Evolutionary conservation across 768 basidiomycete species (phyloP), one percentile per base, ranked within the genome.

Genomic region (Mycena sanguinolenta): DNA sequence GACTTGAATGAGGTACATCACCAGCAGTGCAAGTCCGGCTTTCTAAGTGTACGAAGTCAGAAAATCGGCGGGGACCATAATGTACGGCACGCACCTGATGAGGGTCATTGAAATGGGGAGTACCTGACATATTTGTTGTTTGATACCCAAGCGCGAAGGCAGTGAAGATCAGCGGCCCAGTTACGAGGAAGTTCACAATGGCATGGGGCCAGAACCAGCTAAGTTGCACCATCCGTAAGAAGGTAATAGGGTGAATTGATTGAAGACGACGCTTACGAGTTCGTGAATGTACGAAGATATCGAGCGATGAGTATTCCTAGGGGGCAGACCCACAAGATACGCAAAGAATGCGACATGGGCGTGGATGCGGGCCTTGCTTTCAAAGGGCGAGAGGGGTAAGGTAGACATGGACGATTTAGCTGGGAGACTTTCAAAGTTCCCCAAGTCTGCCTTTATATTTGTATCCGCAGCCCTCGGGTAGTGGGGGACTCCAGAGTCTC

Each of bases 1-100:
- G 44, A 80, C 30, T 74, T 85, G 84, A n/a, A 73, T 59, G 64
- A 81, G 36, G 75, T 85, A 85, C 30, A 85, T 73, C 52, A 80
- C 71, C 55, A 84, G 76, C 28, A 85, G 75, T 10, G 77, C 77
- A 28, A 79, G 72, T 17, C 84, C 84, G 50, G 75, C 67, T 76
- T 74, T 76, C 83, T 83, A 34, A 14, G 4, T n/a, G 28, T 12
- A n/a, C n/a, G n/a, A 10, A 28, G 67, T 30, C 12, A 49, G 39
- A 36, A 23, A 13, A 64, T 14, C 25, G 50, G 2, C 1, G 3
- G 16, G 7, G 17, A 36, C 27, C 12, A 7, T n/a, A 21, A 49
- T 25, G 14, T 27, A 21, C 16, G 16, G 30, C 8, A 44, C 34
- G 34, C 50, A 74, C 79, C 70, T 77, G 79, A 76, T 85, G 84